Base-by-base conservation (phyloP, 257 asterid species). In the Handroanthus guayacan region DNA sequence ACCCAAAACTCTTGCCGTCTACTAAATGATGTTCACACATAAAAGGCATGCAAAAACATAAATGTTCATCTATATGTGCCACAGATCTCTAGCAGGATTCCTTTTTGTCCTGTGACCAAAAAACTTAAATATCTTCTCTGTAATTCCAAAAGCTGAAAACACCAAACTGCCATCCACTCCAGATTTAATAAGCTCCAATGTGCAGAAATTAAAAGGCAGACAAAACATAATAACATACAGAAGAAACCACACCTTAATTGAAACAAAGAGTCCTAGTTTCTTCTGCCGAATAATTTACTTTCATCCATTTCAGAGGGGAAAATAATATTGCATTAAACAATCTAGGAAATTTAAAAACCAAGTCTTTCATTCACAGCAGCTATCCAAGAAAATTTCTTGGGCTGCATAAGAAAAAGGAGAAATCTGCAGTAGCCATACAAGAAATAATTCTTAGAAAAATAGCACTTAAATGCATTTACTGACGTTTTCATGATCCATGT, bases 401-500 rank as follows among this genome's bases (percentile, higher is more conserved):
- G 39, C 68, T 10, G 51, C 65, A 71, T 18, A 37, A 54, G 6
- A 45, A 31, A 43, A 1, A 37, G 16, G 34, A 1, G 31, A 38
- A 67, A 18, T 9, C 34, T 41, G 0, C 14, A 63, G 55, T 11
- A 3, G 17, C 62, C 56, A 39, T 0, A 31, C 11, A 37, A 38
- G 7, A 75, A 50, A 20, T 13, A 14, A 31, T 63, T 41, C 20
- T 37, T 25, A 12, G 5, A 25, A 71, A 41, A 70, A 12, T 4
- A 47, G 58, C 3, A 60, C 17, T n/a, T 12, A 76, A 8, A 75
- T 38, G 7, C 20, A 66, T 9, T 71, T 39, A 90, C 99, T 81
- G 57, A 95, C 99, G 76, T 95, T 95, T 80, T 95, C 99, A 83
- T 95, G 99, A 89, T 95, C 99, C 99, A 95, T 92, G 79, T 95